Conservation (phyloP, 192 early-diverging fungal species). For the Hyaloraphidium curvatum region DNA sequence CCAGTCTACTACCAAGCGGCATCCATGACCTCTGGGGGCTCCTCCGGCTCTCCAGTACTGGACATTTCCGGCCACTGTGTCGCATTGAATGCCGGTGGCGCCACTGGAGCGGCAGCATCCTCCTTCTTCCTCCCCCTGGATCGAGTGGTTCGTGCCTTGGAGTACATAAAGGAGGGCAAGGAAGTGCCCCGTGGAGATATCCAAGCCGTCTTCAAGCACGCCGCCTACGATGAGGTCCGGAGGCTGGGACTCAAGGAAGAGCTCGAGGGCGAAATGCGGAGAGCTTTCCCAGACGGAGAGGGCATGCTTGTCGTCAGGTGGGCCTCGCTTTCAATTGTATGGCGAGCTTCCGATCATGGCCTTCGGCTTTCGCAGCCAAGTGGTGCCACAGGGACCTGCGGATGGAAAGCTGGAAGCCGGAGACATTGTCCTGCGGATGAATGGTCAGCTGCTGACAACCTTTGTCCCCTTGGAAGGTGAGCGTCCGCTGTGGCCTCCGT, state of each 20-base stretch:
- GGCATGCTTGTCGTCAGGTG: conserved; percentile 52
- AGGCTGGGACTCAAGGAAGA: conserved; percentile 45
- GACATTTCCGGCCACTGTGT: conserved; percentile 56
- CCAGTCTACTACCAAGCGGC: conserved; percentile 61
- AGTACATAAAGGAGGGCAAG: conserved; percentile 29
- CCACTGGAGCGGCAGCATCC: conserved; percentile 41
- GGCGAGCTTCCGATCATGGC: too few species aligned
- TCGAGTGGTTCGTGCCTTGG: conserved; percentile 42
- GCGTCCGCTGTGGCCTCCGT: too few species aligned
- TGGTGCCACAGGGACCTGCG: conserved; percentile 53
- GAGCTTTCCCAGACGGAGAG: conserved; percentile 36
- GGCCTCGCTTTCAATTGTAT: too few species aligned
- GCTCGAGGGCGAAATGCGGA: conserved; percentile 40
- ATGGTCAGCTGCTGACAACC: conserved; percentile 39
- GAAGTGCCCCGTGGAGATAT: conserved; percentile 49
- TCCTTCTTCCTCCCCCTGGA: conserved; percentile 58
- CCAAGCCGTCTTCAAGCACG: conserved; percentile 46
- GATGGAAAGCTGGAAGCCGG: conserved; percentile 35
- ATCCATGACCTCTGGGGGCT: conserved; percentile 49
- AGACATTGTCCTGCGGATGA: conserved; percentile 44
- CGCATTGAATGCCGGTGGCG: conserved; percentile 47
- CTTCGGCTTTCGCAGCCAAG: too few species aligned
- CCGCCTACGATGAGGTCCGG: conserved; percentile 47
- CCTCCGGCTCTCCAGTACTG: conserved; percentile 55
- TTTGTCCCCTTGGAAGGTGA: conserved; percentile 49